Evolutionary conservation across 2,329 filamentous ascomycete species (phyloP).

Genomic region (Pseudopithomyces chartarum): DNA sequence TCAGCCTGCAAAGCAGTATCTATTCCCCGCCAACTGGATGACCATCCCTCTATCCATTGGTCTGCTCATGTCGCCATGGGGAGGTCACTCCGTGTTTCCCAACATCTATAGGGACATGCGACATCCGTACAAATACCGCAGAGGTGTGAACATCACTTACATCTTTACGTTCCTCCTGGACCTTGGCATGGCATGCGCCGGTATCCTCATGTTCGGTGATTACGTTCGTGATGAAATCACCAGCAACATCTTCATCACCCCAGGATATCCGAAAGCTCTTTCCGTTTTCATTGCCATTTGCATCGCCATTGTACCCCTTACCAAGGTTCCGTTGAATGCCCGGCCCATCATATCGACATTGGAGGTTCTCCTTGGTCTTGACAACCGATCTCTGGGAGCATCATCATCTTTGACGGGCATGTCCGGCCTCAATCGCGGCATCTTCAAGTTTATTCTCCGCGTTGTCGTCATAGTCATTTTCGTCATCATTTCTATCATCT

Average conservation of each 20-base stretch:
- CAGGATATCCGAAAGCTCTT: conserved; percentile 73
- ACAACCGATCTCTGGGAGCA: conserved; percentile 59
- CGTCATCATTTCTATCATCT: conserved; percentile 72
- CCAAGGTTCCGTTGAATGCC: conserved; percentile 90
- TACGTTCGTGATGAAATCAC: conserved; percentile 88
- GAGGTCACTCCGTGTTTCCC: conserved; percentile 77
- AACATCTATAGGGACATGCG: conserved; percentile 82
- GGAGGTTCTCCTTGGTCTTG: conserved; percentile 79
- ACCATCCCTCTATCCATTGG: conserved; percentile 88
- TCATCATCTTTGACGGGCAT: conserved; percentile 57
- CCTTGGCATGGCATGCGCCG: conserved; percentile 77
- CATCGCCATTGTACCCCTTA: conserved; percentile 90
- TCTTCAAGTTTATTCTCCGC: conserved; percentile 66
- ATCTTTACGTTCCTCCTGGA: conserved; percentile 85
- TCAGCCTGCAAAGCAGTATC: conserved; percentile 76
- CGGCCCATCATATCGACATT: conserved; percentile 85
- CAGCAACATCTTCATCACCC: conserved; percentile 78
- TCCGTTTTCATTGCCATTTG: conserved; percentile 83
- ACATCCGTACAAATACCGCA: conserved; percentile 79
- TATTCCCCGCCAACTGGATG: conserved; percentile 85
- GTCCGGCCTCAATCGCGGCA: conserved; percentile 61
- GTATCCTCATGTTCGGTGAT: conserved; percentile 94
- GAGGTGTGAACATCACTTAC: conserved; percentile 80
- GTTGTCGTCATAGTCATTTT: conserved; percentile 72
- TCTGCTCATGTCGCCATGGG: conserved; percentile 83